Evolutionary conservation across 441 rosid genomes (phyloP).

Genomic region (Rhodomyrtus psidioides): DNA sequence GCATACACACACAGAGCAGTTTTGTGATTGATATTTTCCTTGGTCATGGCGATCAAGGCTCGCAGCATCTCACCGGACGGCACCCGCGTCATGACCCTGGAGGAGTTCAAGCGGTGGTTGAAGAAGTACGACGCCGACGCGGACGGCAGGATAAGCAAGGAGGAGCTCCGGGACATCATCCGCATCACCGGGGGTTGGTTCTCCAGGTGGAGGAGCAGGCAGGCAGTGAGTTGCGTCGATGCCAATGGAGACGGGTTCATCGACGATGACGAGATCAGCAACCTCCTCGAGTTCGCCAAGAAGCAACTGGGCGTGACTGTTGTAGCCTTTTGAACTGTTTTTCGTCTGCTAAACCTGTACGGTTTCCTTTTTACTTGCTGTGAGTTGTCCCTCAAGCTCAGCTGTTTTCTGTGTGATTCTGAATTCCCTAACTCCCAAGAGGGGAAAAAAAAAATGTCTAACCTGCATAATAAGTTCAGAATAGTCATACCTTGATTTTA

Average conservation of each 20-base stretch:
- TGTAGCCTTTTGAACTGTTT: neutral
- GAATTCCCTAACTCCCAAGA: neutral
- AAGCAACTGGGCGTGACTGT: constrained; percentile 18
- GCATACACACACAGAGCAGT: neutral
- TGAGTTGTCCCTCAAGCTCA: neutral
- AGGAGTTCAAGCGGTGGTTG: constrained; percentile 23
- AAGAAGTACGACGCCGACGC: constrained; percentile 15
- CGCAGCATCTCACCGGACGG: neutral
- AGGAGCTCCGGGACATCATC: constrained; percentile 26
- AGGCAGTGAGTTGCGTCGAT: constrained; percentile 16
- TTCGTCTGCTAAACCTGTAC: neutral
- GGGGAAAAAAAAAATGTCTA: neutral
- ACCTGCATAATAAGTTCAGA: neutral
- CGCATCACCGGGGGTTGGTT: constrained; percentile 23
- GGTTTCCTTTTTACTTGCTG: neutral
- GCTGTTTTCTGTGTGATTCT: neutral
- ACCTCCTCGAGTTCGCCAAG: constrained; percentile 24
- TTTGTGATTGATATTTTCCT: neutral
- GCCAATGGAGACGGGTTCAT: constrained; percentile 23
- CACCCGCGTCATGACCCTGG: constrained; percentile 14
- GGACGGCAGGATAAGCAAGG: constrained; percentile 22
- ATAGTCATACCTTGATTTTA: neutral
- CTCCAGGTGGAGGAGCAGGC: constrained; percentile 17
- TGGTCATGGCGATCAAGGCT: constrained; percentile 6
- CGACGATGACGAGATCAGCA: constrained; percentile 22